These are phyloP conservation scores for Serendipita vermifera DNA, from an alignment of 768 basidiomycete species.

Conservation along the genomic window DNA sequence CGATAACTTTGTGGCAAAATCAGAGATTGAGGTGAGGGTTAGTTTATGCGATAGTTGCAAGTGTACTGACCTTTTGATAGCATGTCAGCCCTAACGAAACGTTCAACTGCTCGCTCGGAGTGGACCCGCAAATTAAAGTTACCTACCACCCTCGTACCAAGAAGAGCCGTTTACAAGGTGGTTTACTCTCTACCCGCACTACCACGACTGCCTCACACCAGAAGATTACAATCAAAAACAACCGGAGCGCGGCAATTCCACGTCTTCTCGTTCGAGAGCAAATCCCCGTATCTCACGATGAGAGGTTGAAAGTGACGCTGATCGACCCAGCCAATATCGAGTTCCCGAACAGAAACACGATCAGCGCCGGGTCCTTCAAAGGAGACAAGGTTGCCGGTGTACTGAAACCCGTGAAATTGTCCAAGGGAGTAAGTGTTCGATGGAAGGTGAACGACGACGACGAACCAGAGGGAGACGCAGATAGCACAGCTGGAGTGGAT, in stretches of 20 bases:
- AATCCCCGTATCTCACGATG: slow-evolving; percentile 21
- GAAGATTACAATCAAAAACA: slow-evolving; percentile 16
- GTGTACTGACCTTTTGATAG: slow-evolving; percentile 18
- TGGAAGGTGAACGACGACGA: slow-evolving; percentile 23
- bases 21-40: slow-evolving; percentile 25
- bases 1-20: slow-evolving; percentile 43
- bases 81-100: slow-evolving; percentile 38
- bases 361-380: neutral
- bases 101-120: slow-evolving; percentile 44
- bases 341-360: slow-evolving; percentile 1
- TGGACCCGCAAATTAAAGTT: slow-evolving; percentile 23
- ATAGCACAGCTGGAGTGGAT: neutral
- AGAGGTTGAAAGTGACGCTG: slow-evolving; percentile 21
- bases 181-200: slow-evolving; percentile 10
- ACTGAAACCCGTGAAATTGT: slow-evolving; percentile 25
- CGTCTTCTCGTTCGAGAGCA: slow-evolving; percentile 20
- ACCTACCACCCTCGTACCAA: slow-evolving; percentile 23
- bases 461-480: slow-evolving; percentile 26
- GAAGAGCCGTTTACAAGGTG: slow-evolving; percentile 10
- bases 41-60: no score
- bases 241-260: slow-evolving; percentile 9
- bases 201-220: slow-evolving; percentile 14
- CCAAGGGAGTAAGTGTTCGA: slow-evolving; percentile 12
- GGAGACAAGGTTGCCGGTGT: neutral
- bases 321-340: slow-evolving; percentile 21